These are phyloP conservation scores for Cordyceps cicadae DNA, from an alignment of 2,329 filamentous ascomycete species.

Conservation along the genomic window DNA sequence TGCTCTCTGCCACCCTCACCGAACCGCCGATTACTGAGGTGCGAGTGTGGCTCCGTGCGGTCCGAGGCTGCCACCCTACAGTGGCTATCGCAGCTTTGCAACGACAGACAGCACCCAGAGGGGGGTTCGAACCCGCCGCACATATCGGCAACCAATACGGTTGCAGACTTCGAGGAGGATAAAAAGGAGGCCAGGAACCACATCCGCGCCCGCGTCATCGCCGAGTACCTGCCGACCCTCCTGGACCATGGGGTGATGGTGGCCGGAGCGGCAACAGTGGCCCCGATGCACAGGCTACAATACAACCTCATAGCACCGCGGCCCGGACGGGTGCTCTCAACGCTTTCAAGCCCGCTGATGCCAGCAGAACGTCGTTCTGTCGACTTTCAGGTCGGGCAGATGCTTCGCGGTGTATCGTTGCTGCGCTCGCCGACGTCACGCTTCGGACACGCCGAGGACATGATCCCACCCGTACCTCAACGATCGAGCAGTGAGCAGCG, in stretches of 20 bases:
- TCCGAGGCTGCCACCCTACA: slow-evolving; percentile 37
- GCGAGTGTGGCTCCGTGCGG: slow-evolving; percentile 34
- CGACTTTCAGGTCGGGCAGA: slow-evolving; percentile 38
- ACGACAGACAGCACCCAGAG: neutral
- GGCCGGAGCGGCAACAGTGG: slow-evolving; percentile 10
- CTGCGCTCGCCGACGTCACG: slow-evolving; percentile 36
- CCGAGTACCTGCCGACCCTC: neutral
- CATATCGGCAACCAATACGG: neutral
- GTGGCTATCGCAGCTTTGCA: slow-evolving; percentile 31
- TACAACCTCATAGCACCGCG: slow-evolving; percentile 36
- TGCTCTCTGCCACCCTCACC: slow-evolving; percentile 35
- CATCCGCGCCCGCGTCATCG: slow-evolving; percentile 15
- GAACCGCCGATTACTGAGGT: slow-evolving; percentile 37
- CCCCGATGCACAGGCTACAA: slow-evolving; percentile 23
- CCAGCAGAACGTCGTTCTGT: slow-evolving; percentile 27
- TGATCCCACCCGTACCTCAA: slow-evolving; percentile 17
- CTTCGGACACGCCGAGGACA: slow-evolving; percentile 35
- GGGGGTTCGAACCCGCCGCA: neutral
- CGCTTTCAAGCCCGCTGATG: slow-evolving; percentile 26
- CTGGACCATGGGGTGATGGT: slow-evolving; percentile 22
- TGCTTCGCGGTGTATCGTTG: slow-evolving; percentile 36
- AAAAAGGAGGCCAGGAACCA: neutral
- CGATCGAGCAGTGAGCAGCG: neutral
- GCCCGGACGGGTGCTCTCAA: slow-evolving; percentile 30
- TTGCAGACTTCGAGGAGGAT: slow-evolving; percentile 1